These are phyloP conservation scores for Camillea tinctor DNA, from an alignment of 2,329 filamentous ascomycete genomes.

Conservation along the genomic window DNA sequence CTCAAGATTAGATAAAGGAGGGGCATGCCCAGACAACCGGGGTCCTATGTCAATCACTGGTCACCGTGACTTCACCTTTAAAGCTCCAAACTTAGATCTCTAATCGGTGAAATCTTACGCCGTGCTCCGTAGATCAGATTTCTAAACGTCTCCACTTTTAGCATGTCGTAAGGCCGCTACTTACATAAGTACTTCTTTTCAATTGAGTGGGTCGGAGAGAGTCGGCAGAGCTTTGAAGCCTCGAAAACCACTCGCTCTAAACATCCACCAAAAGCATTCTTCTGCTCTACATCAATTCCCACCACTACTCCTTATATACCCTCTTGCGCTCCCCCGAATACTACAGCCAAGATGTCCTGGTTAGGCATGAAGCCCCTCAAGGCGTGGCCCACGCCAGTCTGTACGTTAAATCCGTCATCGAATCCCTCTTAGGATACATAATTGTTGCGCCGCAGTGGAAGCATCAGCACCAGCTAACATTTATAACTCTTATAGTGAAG, in stretches of 20 bases:
- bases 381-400: conserved; percentile 77
- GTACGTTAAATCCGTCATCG: conserved; percentile 56
- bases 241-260: conserved; percentile 30
- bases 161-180: not conserved
- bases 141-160: not conserved
- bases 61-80: no score
- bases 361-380: conserved; percentile 66
- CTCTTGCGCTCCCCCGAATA: conserved; percentile 32
- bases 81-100: not conserved
- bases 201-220: not conserved
- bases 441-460: conserved; percentile 12
- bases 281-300: conserved; percentile 1
- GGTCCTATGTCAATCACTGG: no score
- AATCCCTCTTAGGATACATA: not conserved
- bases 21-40: no score
- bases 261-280: not conserved
- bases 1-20: no score
- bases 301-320: conserved; percentile 29
- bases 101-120: not conserved
- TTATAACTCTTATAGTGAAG: conserved; percentile 60
- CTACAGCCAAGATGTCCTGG: conserved; percentile 66
- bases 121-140: not conserved
- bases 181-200: not conserved
- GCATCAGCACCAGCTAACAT: conserved; percentile 26
- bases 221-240: conserved; percentile 23